phyloP scores from a whole-genome alignment of 768 basidiomycete species.

The Cystobasidium tubakii region DNA sequence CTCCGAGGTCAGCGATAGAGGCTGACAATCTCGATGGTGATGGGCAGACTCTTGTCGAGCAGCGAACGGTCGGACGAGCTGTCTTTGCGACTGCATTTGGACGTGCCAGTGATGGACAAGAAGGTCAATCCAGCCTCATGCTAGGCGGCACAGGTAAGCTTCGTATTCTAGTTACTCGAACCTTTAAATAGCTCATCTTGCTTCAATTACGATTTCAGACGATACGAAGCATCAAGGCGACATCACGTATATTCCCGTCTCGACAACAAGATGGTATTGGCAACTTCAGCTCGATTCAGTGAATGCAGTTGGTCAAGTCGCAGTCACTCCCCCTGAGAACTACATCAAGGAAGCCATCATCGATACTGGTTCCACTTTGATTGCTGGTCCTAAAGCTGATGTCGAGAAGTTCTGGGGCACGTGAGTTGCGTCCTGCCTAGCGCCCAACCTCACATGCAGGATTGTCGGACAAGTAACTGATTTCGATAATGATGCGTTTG shows the following conservation, averaged over 20 bases:
- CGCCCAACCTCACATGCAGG: too few relatives aligned
- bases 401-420: conserved; percentile 41
- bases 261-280: conserved; percentile 64
- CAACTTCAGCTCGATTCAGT: conserved; percentile 69
- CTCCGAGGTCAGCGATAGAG: too few relatives aligned
- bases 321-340: conserved; percentile 66
- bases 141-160: conserved; percentile 17
- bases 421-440: background rate
- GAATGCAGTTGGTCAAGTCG: conserved; percentile 50
- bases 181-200: background rate
- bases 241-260: conserved; percentile 78
- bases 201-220: conserved; percentile 52
- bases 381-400: conserved; percentile 51
- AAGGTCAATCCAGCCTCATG: conserved; percentile 16
- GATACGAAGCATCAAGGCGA: conserved; percentile 66
- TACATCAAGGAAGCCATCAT: conserved; percentile 54
- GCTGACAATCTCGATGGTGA: background rate
- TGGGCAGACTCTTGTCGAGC: conserved; percentile 3
- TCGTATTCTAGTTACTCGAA: too few relatives aligned
- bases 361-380: conserved; percentile 44
- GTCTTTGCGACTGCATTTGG: conserved; percentile 21
- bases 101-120: background rate
- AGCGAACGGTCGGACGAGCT: background rate
- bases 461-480: background rate
- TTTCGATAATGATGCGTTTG: too few relatives aligned